Percentiles rank a stretch among this genome's conserved stretches.
Evolutionary conservation across 2,329 filamentous ascomycete species (phyloP).

Genomic region (Pseudogymnoascus sp.): DNA sequence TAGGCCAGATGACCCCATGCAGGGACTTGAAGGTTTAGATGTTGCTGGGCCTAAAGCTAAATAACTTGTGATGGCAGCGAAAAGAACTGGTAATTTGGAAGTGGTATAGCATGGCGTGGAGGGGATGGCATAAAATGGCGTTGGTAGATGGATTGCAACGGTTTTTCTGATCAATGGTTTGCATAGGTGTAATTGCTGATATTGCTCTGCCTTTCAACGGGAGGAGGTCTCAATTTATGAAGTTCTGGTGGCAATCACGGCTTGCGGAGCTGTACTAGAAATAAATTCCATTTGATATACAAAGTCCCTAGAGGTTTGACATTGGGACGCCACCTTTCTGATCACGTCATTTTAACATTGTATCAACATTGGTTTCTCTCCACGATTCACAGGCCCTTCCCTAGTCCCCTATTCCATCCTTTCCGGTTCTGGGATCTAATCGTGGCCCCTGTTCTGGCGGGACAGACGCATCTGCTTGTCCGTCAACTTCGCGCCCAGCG

Average conservation of each 20-base stretch:
- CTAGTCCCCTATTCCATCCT: background rate
- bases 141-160: slow-evolving; percentile 14
- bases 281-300: slow-evolving; percentile 9
- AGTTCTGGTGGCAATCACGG: background rate
- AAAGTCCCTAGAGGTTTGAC: slow-evolving; percentile 7
- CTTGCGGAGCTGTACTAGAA: background rate
- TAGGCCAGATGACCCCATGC: slow-evolving; percentile 77
- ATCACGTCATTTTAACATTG: slow-evolving; percentile 6
- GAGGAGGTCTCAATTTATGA: background rate
- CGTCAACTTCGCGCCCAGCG: slow-evolving; percentile 70
- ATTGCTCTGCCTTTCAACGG: background rate
- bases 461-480: slow-evolving; percentile 90
- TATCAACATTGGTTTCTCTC: slow-evolving; percentile 8
- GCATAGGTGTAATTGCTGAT: background rate
- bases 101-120: background rate
- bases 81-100: background rate
- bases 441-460: slow-evolving; percentile 48
- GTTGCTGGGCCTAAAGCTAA: slow-evolving; percentile 83
- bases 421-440: slow-evolving; percentile 20
- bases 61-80: slow-evolving; percentile 35
- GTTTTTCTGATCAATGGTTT: background rate
- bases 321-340: slow-evolving; percentile 6
- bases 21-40: slow-evolving; percentile 86
- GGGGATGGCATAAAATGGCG: background rate
- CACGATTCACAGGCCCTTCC: background rate